Evolutionary conservation across 2,329 filamentous ascomycete species (phyloP).

Genomic region (Aspergillus pseudoterreus): DNA sequence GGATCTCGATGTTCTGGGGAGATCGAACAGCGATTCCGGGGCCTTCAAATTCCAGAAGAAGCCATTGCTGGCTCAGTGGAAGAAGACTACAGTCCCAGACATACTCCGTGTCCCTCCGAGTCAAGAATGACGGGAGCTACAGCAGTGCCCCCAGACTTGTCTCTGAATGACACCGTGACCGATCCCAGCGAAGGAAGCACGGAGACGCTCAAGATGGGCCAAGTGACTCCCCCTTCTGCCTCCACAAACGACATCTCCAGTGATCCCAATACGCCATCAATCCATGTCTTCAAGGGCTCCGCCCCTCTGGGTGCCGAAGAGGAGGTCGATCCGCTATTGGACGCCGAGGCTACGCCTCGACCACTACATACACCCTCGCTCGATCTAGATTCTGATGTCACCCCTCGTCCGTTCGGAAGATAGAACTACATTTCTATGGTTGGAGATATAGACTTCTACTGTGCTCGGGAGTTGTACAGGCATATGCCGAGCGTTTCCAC

Average conservation of each 20-base stretch:
- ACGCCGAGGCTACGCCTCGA: conserved; percentile 32
- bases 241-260: conserved; percentile 6
- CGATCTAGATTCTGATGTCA: conserved; percentile 21
- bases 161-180: neutral
- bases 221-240: conserved; percentile 29
- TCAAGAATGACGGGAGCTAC: conserved; percentile 9
- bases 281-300: conserved; percentile 19
- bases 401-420: conserved; percentile 23
- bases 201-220: conserved; percentile 18
- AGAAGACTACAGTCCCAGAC: conserved; percentile 22
- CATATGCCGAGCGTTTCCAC: neutral
- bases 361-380: conserved; percentile 28
- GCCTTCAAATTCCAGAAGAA: conserved; percentile 34
- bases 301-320: conserved; percentile 14
- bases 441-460: conserved; percentile 3
- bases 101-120: conserved; percentile 16
- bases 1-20: conserved; percentile 21
- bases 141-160: conserved; percentile 3
- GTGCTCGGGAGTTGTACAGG: neutral
- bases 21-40: conserved; percentile 30
- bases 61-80: conserved; percentile 25
- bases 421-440: conserved; percentile 12
- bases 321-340: conserved; percentile 20
- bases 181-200: conserved; percentile 6
- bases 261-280: conserved; percentile 17